Conservation (phyloP, 2,329 filamentous ascomycete species). For the Bipolaris oryzae region DNA sequence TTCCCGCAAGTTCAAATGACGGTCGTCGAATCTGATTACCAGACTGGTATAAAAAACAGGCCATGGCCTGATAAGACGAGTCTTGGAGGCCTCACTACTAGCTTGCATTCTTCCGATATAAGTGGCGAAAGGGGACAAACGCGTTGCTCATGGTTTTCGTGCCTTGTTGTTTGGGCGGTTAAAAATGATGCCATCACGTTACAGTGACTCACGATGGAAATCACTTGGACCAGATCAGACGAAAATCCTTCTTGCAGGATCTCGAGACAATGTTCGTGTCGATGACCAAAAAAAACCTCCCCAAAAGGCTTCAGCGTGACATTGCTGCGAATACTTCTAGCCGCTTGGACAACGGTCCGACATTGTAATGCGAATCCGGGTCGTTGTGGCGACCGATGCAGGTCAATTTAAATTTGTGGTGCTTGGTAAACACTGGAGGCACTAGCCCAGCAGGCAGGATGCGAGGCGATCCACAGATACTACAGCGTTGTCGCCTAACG, state of each 20-base stretch:
- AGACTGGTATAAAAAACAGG: conserved; percentile 18
- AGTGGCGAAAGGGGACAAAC: background rate
- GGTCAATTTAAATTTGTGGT: conserved; percentile 29
- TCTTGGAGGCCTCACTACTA: conserved; percentile 14
- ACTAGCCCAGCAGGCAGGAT: conserved; percentile 30
- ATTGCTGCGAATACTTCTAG: background rate
- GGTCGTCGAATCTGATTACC: conserved; percentile 33
- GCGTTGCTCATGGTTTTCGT: background rate
- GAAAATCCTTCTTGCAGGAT: background rate
- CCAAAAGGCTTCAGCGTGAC: background rate
- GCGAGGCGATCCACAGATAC: conserved; percentile 41
- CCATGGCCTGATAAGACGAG: conserved; percentile 15
- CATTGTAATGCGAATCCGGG: conserved; percentile 12
- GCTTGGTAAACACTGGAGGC: conserved; percentile 27
- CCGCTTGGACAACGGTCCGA: background rate
- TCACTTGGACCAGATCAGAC: background rate
- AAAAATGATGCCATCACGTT: background rate
- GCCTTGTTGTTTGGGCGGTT: background rate
- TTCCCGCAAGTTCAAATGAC: conserved; percentile 20
- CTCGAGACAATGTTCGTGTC: background rate
- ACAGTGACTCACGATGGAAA: background rate
- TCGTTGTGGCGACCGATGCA: conserved; percentile 28
- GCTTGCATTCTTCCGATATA: conserved; percentile 1
- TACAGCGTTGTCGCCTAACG: conserved; percentile 28
- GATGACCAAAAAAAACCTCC: background rate